Evolutionary conservation across 805 yeast species (phyloP), one percentile per base, ranked within the genome.

Genomic region (Yamadazyma olivae): DNA sequence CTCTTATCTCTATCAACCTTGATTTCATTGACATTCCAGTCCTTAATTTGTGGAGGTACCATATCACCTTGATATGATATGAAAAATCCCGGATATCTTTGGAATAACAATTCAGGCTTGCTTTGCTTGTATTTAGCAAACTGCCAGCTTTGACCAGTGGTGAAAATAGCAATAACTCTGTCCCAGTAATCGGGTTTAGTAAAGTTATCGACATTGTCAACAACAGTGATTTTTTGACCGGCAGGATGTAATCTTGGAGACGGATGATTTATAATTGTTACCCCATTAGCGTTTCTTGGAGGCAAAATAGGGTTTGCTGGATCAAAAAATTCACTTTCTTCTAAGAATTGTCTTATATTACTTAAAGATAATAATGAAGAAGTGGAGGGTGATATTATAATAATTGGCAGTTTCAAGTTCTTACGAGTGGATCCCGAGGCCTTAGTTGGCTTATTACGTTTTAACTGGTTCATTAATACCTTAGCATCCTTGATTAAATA

Each of bases 141-240:
- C 64, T 93, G 99, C 99, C 99, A 93, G 36, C 81, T 71, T 64
- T 93, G 99, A 9, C 99, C 99, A 8, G 97, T 91, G 13, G 96
- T 91, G 65, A 93, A 83, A 25, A 93, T 85, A 0, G 95, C 97
- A 32, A 91, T 86, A 1, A 93, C 97, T 40, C 99, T 75, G 54
- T 88, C 95, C 99, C 99, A 93, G 62, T 93, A 88, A 57, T 93
- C 98, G 3, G 96, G 95, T 56, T 90, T 91, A 17, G 85, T 81
- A 48, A 68, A 67, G 61, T 81, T 75, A 36, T 89, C 95, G 4
- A 89, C 88, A 38, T 86, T 84, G 55, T 87, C 95, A 21, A 90
- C 97, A 37, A 93, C 83, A 48, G 89, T 70, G 50, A 86, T 83
- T 30, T 78, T 74, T 34, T 81, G 68, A 16, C 71, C 76, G 12